phyloP scores from a whole-genome alignment of 177 flowering plant genomes.

The Vitis hybrid region DNA sequence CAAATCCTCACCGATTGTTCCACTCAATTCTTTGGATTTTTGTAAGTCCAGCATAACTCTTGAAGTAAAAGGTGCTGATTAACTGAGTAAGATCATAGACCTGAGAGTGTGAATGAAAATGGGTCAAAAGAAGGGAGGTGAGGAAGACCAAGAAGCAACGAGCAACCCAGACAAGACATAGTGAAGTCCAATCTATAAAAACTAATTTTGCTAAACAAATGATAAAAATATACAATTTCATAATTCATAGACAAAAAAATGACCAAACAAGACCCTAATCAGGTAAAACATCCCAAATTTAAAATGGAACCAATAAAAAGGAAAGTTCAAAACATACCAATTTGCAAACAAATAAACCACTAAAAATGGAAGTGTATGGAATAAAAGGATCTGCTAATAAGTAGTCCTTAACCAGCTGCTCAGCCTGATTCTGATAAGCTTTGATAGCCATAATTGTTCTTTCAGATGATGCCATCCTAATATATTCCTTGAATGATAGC shows the following conservation, averaged over 20 bases:
- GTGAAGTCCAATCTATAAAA: background rate
- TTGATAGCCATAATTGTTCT: slow-evolving; percentile 51
- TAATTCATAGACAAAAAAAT: background rate
- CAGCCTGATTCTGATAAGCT: slow-evolving; percentile 76
- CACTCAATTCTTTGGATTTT: slow-evolving; percentile 80
- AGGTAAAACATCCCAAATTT: background rate
- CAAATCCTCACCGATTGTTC: slow-evolving; percentile 72
- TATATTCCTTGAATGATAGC: background rate
- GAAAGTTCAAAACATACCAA: slow-evolving; percentile 40
- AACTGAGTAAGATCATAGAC: slow-evolving; percentile 67
- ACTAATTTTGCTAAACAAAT: background rate
- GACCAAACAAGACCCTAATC: background rate
- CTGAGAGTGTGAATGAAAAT: slow-evolving; percentile 29
- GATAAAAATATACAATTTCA: background rate
- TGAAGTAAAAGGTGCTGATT: slow-evolving; percentile 64
- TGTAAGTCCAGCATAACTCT: slow-evolving; percentile 62
- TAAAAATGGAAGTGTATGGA: slow-evolving; percentile 77
- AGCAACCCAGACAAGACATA: background rate
- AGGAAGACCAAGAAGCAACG: background rate
- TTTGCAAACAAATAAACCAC: slow-evolving; percentile 76
- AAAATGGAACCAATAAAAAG: background rate
- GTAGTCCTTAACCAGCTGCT: slow-evolving; percentile 59
- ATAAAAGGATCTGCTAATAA: slow-evolving; percentile 70
- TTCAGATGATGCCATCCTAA: slow-evolving; percentile 29
- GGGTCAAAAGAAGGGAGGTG: background rate